These are phyloP conservation scores for Penicillium riverlandense DNA, from an alignment of 495 filamentous ascomycete genomes.

Conservation along the genomic window DNA sequence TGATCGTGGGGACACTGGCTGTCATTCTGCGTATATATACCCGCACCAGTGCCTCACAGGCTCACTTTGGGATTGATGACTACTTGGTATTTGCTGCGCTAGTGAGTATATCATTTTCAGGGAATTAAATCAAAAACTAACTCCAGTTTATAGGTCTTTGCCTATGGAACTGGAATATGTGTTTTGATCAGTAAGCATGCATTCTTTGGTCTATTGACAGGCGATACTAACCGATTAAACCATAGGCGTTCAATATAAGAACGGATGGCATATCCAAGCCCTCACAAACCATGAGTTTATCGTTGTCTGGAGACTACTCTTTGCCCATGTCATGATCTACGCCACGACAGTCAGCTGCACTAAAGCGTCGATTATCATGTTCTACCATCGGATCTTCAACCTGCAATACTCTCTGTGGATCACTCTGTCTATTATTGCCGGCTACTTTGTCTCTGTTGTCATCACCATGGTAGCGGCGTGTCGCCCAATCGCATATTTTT, in stretches of 20 bases:
- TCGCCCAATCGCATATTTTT: slow-evolving; percentile 8
- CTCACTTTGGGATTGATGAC: slow-evolving; percentile 6
- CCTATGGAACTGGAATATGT: slow-evolving; percentile 1
- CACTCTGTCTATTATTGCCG: slow-evolving; percentile 1
- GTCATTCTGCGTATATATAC: slow-evolving; percentile 4
- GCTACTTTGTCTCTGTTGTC: slow-evolving; percentile 5
- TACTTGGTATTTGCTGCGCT: slow-evolving; percentile 3
- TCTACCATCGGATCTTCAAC: slow-evolving; percentile 11
- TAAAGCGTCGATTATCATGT: slow-evolving; percentile 10
- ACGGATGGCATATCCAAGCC: slow-evolving; percentile 4
- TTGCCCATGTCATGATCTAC: slow-evolving; percentile 9
- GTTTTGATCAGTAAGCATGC: slow-evolving; percentile 1
- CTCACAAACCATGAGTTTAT: slow-evolving; percentile 4
- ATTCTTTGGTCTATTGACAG: not conserved
- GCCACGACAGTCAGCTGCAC: slow-evolving; percentile 5
- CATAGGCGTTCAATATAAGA: slow-evolving; percentile 3
- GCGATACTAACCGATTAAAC: not conserved
- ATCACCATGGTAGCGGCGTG: slow-evolving; percentile 3
- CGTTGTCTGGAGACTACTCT: slow-evolving; percentile 5
- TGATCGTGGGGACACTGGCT: slow-evolving; percentile 1
- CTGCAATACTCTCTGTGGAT: slow-evolving; percentile 5
- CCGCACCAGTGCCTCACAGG: not conserved
- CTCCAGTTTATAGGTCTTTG: not conserved
- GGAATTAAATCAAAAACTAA: not conserved
- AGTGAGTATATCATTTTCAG: not conserved